A percentile compares a stretch with the other conserved stretches of the same genome.
Evolutionary conservation across 1,284 basidiomycete genomes (phyloP).

Genomic region (Caloboletus firmus): DNA sequence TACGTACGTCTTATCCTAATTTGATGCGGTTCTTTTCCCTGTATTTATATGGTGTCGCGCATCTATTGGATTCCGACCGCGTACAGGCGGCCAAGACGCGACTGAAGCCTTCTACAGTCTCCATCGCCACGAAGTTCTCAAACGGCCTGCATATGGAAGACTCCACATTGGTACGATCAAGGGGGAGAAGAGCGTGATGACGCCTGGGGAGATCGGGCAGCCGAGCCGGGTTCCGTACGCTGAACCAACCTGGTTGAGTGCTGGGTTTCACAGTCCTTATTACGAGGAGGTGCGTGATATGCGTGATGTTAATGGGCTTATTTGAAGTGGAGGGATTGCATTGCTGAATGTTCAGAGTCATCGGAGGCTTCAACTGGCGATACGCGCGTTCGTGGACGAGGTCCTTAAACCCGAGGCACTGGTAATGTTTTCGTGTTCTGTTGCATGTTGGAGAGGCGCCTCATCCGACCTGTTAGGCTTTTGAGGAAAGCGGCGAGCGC

Average conservation of each 20-base stretch:
- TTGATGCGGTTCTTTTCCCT: not conserved
- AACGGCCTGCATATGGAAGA: slow-evolving; percentile 70
- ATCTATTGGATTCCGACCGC: not conserved
- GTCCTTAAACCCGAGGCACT: slow-evolving; percentile 44
- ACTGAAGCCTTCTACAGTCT: slow-evolving; percentile 85
- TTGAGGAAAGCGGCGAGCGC: slow-evolving; percentile 58
- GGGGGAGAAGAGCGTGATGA: slow-evolving; percentile 61
- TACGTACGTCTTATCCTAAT: slow-evolving; percentile 51
- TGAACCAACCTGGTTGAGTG: slow-evolving; percentile 76
- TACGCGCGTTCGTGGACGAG: slow-evolving; percentile 44
- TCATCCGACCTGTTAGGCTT: slow-evolving; percentile 33
- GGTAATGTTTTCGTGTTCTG: slow-evolving; percentile 18
- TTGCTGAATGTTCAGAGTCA: slow-evolving; percentile 34
- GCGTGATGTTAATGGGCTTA: not conserved
- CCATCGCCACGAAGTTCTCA: slow-evolving; percentile 78
- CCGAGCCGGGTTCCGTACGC: slow-evolving; percentile 77
- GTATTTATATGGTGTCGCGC: not conserved
- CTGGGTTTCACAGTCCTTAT: slow-evolving; percentile 67
- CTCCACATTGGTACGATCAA: slow-evolving; percentile 70
- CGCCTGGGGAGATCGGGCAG: slow-evolving; percentile 53
- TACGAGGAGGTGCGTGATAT: slow-evolving; percentile 54
- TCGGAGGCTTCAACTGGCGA: slow-evolving; percentile 37
- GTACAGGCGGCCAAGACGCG: slow-evolving; percentile 74
- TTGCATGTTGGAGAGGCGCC: not conserved
- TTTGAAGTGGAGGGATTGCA: not conserved